Evolutionary conservation across 306 rosid genomes (phyloP).

Genomic region (Malus fusca): DNA sequence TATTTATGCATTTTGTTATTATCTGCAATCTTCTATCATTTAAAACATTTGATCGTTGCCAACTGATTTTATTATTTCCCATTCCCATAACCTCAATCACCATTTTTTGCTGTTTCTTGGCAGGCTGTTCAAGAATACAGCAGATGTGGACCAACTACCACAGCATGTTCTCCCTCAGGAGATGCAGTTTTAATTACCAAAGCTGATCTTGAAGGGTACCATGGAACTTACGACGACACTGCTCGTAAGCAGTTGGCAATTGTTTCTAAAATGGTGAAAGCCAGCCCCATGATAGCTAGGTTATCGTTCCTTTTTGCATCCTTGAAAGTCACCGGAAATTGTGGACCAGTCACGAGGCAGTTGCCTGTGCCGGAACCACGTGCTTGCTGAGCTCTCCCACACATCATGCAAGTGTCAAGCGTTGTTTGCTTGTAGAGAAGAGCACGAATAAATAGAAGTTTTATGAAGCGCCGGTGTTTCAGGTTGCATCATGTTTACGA

Average conservation of each 20-base stretch:
- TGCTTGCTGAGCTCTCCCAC: constrained; percentile 51
- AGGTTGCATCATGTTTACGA: constrained; percentile 42
- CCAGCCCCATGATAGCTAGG: constrained; percentile 72
- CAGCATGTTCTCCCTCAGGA: constrained; percentile 58
- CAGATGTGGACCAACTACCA: constrained; percentile 28
- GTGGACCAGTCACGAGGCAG: constrained; percentile 50
- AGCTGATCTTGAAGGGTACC: constrained; percentile 94
- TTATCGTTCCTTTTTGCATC: constrained; percentile 79
- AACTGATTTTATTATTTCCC: neutral
- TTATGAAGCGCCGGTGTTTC: constrained; percentile 20
- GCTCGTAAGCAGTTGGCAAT: constrained; percentile 52
- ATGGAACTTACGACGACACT: constrained; percentile 29
- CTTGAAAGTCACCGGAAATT: constrained; percentile 56
- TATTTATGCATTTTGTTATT: neutral
- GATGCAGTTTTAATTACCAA: constrained; percentile 83
- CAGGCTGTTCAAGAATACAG: constrained; percentile 91
- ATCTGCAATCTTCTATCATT: neutral
- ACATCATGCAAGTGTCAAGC: constrained; percentile 7
- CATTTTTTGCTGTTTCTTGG: constrained; percentile 7
- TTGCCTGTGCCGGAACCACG: constrained; percentile 80
- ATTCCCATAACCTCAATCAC: neutral
- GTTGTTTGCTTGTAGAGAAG: constrained; percentile 39
- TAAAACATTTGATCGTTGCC: neutral
- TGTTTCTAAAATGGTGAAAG: constrained; percentile 46
- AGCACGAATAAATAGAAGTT: constrained; percentile 26